Conservation (phyloP, 2,329 filamentous ascomycete genomes). For the Microascus cirrosus region DNA sequence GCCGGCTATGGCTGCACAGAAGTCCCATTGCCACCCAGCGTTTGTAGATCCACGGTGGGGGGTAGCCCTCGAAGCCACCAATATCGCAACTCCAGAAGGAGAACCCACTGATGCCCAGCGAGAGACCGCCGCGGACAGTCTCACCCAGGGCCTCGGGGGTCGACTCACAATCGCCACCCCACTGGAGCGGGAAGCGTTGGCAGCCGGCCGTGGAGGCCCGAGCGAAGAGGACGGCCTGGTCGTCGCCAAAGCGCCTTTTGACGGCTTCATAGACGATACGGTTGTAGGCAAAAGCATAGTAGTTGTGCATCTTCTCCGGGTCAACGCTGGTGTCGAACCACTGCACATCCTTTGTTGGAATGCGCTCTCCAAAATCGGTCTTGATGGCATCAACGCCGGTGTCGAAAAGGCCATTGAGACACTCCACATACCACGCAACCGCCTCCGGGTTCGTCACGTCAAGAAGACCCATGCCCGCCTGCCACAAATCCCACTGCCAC, state of each 20-base stretch:
- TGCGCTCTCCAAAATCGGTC: constrained; percentile 66
- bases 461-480: constrained; percentile 63
- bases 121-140: constrained; percentile 54
- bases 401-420: constrained; percentile 54
- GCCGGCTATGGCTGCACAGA: constrained; percentile 56
- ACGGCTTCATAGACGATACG: constrained; percentile 57
- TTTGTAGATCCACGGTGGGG: constrained; percentile 61
- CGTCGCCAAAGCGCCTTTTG: constrained; percentile 36
- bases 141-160: constrained; percentile 65
- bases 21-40: constrained; percentile 70
- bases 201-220: constrained; percentile 56
- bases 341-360: constrained; percentile 52
- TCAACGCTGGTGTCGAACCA: constrained; percentile 51
- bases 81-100: constrained; percentile 62
- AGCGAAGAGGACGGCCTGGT: constrained; percentile 54
- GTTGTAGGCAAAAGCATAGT: constrained; percentile 66
- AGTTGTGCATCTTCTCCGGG: constrained; percentile 63
- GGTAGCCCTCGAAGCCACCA: constrained; percentile 59
- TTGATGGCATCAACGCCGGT: constrained; percentile 63
- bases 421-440: constrained; percentile 50
- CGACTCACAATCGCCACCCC: constrained; percentile 67
- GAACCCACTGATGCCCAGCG: constrained; percentile 52
- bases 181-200: constrained; percentile 58
- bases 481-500: constrained; percentile 71
- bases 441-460: constrained; percentile 66